Evolutionary conservation across 306 rosid genomes (phyloP), one percentile per base, ranked within the genome.

Genomic region (Vachellia pachyceras): DNA sequence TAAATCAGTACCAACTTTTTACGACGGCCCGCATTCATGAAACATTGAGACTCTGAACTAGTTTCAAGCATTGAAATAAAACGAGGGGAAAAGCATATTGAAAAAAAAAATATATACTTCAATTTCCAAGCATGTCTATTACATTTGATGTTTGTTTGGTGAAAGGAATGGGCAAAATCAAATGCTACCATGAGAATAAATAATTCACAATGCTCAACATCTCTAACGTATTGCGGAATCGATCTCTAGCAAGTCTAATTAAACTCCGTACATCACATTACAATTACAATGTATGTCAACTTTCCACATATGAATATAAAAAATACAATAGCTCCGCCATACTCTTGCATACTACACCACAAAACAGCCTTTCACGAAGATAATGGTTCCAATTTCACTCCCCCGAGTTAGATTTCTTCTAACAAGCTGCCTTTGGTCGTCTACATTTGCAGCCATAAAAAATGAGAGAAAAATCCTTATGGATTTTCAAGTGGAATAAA

Each of bases 241-340:
- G 83, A 80, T 2, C 37, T 67, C 83, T 79, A 76, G 55, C 76
- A 79, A 50, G 81, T 82, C 86, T 88, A 85, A 73, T 78, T 54
- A 64, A 87, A 82, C 85, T 82, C 85, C 80, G 84, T 85, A 89
- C 84, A 65, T 70, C 79, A 72, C 77, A 88, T 77, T 86, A 91
- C 91, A 90, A 88, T 77, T 86, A 91, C 91, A 90, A 63, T 64
- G 54, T 23, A 88, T 57, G 75, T 79, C 23, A 42, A 78, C 78
- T 73, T 54, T 54, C 58, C 82, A 80, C 13, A 13, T 13, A 61
- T 61, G 68, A 60, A 61, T 29, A 25, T 61, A 29, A 33, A 25
- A 58, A 61, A 29, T 29, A 61, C 55, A 80, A 78, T 83, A 85
- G 92, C 93, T 89, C 84, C 54, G 49, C 76, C 77, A 70, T 41